Evolutionary conservation across 345 rosid genomes (phyloP).

Genomic region (Geranium brycei): DNA sequence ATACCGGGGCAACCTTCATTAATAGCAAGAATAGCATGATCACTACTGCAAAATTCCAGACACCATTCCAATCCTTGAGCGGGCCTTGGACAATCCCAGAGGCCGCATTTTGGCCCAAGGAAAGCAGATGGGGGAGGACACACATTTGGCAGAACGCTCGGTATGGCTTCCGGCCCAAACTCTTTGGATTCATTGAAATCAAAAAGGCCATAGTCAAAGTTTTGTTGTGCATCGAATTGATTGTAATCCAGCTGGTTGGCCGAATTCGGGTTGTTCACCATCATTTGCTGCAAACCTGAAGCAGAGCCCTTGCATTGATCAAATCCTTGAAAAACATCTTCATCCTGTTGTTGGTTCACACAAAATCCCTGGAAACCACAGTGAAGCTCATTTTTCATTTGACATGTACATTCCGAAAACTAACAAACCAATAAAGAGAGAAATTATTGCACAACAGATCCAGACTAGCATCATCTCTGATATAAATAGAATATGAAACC

Average conservation of each 20-base stretch:
- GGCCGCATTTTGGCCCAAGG: conserved; percentile 77
- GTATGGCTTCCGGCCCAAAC: conserved; percentile 18
- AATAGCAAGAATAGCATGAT: conserved; percentile 51
- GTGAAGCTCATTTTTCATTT: neutral
- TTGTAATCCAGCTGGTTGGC: conserved; percentile 35
- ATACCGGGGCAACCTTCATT: conserved; percentile 54
- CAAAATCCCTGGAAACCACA: conserved; percentile 29
- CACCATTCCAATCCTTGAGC: conserved; percentile 50
- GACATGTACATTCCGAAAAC: neutral
- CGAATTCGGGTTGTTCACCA: conserved; percentile 24
- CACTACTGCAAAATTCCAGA: conserved; percentile 57
- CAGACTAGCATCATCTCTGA: too few relatives aligned
- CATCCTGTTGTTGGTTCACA: conserved; percentile 19
- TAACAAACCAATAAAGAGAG: neutral
- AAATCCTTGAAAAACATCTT: conserved; percentile 28
- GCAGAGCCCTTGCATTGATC: conserved; percentile 27
- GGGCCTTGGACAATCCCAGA: conserved; percentile 90
- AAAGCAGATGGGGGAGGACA: conserved; percentile 65
- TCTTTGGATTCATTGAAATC: conserved; percentile 22
- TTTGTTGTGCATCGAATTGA: conserved; percentile 35
- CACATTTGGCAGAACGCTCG: conserved; percentile 25
- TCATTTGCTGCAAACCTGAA: conserved; percentile 19
- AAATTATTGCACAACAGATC: neutral
- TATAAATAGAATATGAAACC: too few relatives aligned
- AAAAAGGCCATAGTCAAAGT: conserved; percentile 24